Evolutionary conservation across 2,329 filamentous ascomycete species (phyloP), one percentile per base, ranked within the genome.

Genomic region (Penicillium sp.): DNA sequence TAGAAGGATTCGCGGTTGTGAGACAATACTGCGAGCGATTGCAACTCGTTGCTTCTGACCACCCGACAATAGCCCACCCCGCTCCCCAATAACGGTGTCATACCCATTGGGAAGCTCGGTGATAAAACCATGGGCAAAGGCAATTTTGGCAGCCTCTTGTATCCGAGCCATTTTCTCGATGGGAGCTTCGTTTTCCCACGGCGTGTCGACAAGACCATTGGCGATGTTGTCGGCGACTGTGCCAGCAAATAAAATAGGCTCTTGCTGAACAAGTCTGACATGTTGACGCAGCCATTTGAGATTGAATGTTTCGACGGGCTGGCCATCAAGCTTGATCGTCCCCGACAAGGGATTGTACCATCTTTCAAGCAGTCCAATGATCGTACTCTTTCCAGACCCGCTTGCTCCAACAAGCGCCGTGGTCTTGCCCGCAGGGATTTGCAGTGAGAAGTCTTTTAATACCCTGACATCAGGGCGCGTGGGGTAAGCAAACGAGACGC

Each of bases 31-130:
- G 58, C 90, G 79, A 3, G 91, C 90, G 69, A 96, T 94, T 6
- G 90, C 89, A 61, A 96, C 91, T 59, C 92, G 87, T 73, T 96
- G 92, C 70, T 94, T 93, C 74, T 96, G 91, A n/a, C 91, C 91
- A 68, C 92, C 91, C 47, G 88, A 92, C 9, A 96, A 79, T 42
- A 93, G 75, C 60, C 91, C 90, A 6, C 90, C 91, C 57, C 90
- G 83, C 69, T 94, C 89, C 52, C 91, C 91, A 14, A 96, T 90
- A 57, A 90, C 83, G 0, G 91, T 96, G 60, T 92, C 81, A 63
- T 95, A 96, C 9, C 88, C 88, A 60, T 95, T 84, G 0, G 90
- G 89, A 1, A 96, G 80, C 3, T 79, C 71, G 2, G 78, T 81
- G 57, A 96, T 86, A 69, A 96, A 96, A 55, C 91, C 87, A 67